These are phyloP conservation scores for Diaporthe vaccinii DNA, from an alignment of 2,329 filamentous ascomycete genomes.

Conservation along the genomic window DNA sequence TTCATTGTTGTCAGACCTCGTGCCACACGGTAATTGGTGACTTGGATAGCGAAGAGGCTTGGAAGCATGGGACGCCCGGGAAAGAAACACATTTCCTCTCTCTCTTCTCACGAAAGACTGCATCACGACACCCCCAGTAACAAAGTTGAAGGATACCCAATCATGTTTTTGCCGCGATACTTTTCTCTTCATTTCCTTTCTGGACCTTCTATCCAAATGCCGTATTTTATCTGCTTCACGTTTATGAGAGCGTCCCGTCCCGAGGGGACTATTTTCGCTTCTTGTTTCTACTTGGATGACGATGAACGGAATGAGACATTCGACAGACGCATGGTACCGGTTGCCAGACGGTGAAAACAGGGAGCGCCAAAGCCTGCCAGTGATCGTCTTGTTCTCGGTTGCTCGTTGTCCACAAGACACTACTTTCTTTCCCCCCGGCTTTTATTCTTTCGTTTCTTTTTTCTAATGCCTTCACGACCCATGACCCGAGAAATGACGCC, in stretches of 20 bases:
- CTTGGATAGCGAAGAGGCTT: slow-evolving; percentile 15
- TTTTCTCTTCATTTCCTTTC: slow-evolving; percentile 12
- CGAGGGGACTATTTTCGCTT: slow-evolving; percentile 25
- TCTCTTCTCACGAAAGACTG: slow-evolving; percentile 37
- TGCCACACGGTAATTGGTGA: slow-evolving; percentile 33
- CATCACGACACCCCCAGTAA: slow-evolving; percentile 39
- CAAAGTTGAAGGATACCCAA: slow-evolving; percentile 43
- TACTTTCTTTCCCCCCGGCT: background rate
- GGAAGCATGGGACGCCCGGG: slow-evolving; percentile 7
- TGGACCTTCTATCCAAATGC: slow-evolving; percentile 2
- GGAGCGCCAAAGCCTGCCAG: background rate
- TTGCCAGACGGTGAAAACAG: slow-evolving; percentile 1
- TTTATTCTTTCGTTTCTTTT: background rate
- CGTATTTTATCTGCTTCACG: background rate
- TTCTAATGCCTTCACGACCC: slow-evolving; percentile 20
- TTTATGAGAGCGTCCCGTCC: background rate
- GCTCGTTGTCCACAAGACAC: background rate
- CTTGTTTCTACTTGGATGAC: slow-evolving; percentile 38
- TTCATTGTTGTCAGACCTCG: slow-evolving; percentile 30
- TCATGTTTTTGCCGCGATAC: slow-evolving; percentile 24
- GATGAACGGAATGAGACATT: slow-evolving; percentile 1
- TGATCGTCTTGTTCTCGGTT: background rate
- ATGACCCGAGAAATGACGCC: slow-evolving; percentile 20
- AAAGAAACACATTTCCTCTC: slow-evolving; percentile 6
- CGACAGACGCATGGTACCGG: slow-evolving; percentile 10